Percentiles rank a stretch among this genome's conserved stretches.
Conservation (phyloP, 306 rosid genomes). For the Echinosophora koreensis region DNA sequence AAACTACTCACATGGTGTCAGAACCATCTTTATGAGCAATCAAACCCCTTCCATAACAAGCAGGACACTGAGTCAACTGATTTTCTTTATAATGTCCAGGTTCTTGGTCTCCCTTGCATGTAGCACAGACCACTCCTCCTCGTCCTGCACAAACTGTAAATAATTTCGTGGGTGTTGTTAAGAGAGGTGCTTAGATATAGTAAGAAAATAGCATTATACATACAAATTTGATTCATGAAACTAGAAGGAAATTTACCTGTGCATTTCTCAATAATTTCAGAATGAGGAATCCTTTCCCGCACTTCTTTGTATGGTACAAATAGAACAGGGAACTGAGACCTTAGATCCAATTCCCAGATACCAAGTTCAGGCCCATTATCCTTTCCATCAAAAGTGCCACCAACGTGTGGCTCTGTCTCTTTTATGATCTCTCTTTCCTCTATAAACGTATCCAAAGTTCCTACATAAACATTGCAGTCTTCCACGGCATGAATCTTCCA, state of each 20-base stretch:
- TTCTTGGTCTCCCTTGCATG: constrained; percentile 81
- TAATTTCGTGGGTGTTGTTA: constrained; percentile 34
- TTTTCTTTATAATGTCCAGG: constrained; percentile 83
- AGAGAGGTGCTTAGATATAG: constrained; percentile 15
- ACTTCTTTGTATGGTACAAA: constrained; percentile 72
- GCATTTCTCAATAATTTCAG: constrained; percentile 83
- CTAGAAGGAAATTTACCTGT: constrained; percentile 59
- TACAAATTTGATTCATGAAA: constrained; percentile 8
- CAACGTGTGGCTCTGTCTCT: constrained; percentile 71
- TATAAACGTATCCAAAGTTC: constrained; percentile 88
- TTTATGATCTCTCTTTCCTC: constrained; percentile 85
- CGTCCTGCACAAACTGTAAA: constrained; percentile 85
- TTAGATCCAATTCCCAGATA: constrained; percentile 91
- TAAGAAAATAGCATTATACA: constrained; percentile 10
- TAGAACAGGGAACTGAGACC: constrained; percentile 87
- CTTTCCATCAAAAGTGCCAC: constrained; percentile 77
- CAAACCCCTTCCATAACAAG: constrained; percentile 94
- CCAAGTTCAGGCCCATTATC: constrained; percentile 82
- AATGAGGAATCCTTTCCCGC: constrained; percentile 77
- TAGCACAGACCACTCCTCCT: constrained; percentile 64
- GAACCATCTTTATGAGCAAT: constrained; percentile 98
- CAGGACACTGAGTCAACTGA: constrained; percentile 74
- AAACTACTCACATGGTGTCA: constrained; percentile 75
- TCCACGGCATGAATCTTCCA: constrained; percentile 88
- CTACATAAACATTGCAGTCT: constrained; percentile 94